These are phyloP conservation scores for Stephania japonica DNA, from an alignment of 164 flowering plant species.

Conservation along the genomic window DNA sequence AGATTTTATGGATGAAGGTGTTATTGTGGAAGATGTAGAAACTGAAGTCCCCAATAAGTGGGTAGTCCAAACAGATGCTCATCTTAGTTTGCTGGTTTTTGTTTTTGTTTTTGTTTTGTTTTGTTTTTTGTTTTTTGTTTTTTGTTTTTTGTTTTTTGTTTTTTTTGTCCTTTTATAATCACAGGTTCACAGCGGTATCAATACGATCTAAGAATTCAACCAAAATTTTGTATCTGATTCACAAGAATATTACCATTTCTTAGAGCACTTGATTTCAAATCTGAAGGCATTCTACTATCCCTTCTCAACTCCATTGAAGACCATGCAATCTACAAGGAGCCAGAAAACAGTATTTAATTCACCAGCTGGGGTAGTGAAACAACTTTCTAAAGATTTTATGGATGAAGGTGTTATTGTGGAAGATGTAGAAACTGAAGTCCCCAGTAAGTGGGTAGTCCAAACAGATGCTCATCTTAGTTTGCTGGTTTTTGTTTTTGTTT, in stretches of 20 bases:
- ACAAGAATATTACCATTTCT: no score
- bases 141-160: no score
- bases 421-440: constrained; percentile 24
- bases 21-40: constrained; percentile 11
- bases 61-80: constrained; percentile 7
- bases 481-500: constrained; percentile 2
- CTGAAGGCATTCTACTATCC: no score
- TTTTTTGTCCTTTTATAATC: background rate
- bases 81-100: background rate
- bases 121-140: background rate
- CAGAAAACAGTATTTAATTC: constrained; percentile 18
- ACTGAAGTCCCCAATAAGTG: constrained; percentile 39
- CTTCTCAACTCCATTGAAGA: constrained; percentile 45
- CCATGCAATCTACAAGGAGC: constrained; percentile 22
- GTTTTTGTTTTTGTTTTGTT: background rate
- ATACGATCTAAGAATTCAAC: constrained; percentile 10
- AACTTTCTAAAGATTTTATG: constrained; percentile 10
- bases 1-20: constrained; percentile 4
- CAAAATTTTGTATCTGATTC: no score
- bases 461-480: no score
- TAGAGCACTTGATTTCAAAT: no score
- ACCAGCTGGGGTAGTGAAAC: constrained; percentile 9
- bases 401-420: background rate
- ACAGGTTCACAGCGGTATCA: constrained; percentile 14
- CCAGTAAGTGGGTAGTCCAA: constrained; percentile 31